Conservation (phyloP, 176 grass and related monocot genomes). For the Triticum urartu region DNA sequence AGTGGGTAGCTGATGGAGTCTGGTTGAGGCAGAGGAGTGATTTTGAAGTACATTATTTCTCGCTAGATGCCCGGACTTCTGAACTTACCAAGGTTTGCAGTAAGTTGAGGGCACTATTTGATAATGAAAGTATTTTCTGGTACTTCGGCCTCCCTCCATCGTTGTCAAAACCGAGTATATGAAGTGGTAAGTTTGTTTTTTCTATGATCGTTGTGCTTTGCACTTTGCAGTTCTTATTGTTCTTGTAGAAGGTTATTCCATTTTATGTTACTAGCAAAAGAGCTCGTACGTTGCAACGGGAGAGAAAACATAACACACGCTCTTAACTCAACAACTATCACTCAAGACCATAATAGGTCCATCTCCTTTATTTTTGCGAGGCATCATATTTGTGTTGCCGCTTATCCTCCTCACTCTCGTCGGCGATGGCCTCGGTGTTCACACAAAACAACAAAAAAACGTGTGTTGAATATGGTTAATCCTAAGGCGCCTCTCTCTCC, state of each 20-base stretch:
- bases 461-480: too few relatives aligned
- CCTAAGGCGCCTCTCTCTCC: too few relatives aligned
- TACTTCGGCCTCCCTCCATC: conserved; percentile 1
- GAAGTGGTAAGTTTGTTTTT: background rate
- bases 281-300: too few relatives aligned
- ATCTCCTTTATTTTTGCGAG: too few relatives aligned
- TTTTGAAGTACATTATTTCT: background rate
- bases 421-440: too few relatives aligned
- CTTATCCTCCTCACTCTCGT: too few relatives aligned
- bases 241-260: background rate
- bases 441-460: too few relatives aligned
- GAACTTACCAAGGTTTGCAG: background rate
- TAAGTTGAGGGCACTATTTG: background rate
- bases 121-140: background rate
- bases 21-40: background rate
- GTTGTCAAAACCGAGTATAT: conserved; percentile 3
- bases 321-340: too few relatives aligned
- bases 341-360: too few relatives aligned
- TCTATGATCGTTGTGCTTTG: background rate
- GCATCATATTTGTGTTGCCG: too few relatives aligned
- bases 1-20: background rate
- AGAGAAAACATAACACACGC: too few relatives aligned
- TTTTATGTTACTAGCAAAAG: background rate
- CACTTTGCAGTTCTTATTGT: background rate
- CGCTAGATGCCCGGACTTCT: background rate